Evolutionary conservation across 495 filamentous ascomycete species (phyloP), one percentile per base, ranked within the genome.

Genomic region (Durotheca rogersii): DNA sequence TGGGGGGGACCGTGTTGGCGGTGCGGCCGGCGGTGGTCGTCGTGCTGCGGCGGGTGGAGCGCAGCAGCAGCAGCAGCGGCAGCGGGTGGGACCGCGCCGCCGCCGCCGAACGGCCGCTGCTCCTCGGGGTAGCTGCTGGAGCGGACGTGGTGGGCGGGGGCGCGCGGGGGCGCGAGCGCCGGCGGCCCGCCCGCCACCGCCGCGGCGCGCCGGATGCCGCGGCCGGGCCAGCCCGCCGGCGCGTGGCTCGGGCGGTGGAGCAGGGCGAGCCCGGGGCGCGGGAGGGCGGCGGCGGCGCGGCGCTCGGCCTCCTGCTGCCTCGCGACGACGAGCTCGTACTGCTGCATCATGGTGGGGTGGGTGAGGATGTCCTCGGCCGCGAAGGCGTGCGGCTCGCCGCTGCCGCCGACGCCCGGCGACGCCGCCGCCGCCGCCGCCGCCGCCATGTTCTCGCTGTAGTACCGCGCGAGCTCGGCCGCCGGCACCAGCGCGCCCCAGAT

Each of bases 341-440:
- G 73, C 32, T 66, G 69, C 45, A 70, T 60, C 71, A 77, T 75
- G 4, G 73, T 74, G 3, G 72, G 69, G 53, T 74, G 54, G 20
- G 71, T 64, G n/a, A 75, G 58, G 10, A 77, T 70, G 36, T 77
- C 73, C 41, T 74, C 73, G 58, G 71, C 72, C 0, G 67, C 70
- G 19, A 74, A 62, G 12, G 43, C 41, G 2, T 45, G 41, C 11
- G 23, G 47, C 14, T 48, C 56, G 17, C 64, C 42, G 12, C n/a
- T n/a, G n/a, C n/a, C n/a, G n/a, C n/a, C n/a, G n/a, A n/a, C n/a
- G n/a, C n/a, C n/a, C n/a, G 51, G 56, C 0, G 56, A 36, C 18
- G 42, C 21, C 36, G 54, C 51, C 7, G 64, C 52, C 16, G 51
- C 58, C 0, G 56, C 36, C 18, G 42, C 21, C 36, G 54, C 51